Conservation (phyloP, 2,329 filamentous ascomycete species). For the Lachnellula cervina region DNA sequence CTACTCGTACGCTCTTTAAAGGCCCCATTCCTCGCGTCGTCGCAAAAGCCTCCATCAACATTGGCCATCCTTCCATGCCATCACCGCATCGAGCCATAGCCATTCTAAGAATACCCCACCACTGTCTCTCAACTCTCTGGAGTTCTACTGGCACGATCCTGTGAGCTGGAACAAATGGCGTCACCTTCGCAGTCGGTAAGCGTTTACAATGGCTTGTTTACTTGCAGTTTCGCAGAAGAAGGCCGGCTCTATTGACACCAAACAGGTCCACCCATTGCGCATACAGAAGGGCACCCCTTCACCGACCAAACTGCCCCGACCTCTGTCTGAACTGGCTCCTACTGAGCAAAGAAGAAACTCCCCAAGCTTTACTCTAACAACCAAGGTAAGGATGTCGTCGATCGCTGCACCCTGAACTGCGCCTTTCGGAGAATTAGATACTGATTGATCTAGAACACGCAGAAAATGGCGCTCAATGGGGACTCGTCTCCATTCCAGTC, state of each 20-base stretch:
- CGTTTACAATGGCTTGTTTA: slow-evolving; percentile 8
- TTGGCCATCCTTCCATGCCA: slow-evolving; percentile 15
- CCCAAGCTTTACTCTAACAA: slow-evolving; percentile 75
- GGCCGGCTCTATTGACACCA: not conserved
- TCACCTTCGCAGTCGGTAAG: slow-evolving; percentile 27
- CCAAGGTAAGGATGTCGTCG: slow-evolving; percentile 52
- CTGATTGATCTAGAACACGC: slow-evolving; percentile 27
- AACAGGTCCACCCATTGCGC: slow-evolving; percentile 69
- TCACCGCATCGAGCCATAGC: slow-evolving; percentile 10
- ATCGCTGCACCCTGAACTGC: slow-evolving; percentile 9
- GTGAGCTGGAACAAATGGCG: slow-evolving; percentile 15
- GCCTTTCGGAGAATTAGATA: slow-evolving; percentile 23
- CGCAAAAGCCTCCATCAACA: slow-evolving; percentile 11
- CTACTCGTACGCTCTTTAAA: not conserved
- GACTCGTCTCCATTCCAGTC: slow-evolving; percentile 83
- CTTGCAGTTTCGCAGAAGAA: not conserved
- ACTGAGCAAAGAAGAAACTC: slow-evolving; percentile 86
- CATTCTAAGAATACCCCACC: slow-evolving; percentile 4
- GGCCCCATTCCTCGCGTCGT: slow-evolving; percentile 21
- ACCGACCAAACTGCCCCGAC: slow-evolving; percentile 63
- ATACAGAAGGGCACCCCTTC: slow-evolving; percentile 68
- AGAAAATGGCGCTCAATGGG: slow-evolving; percentile 65
- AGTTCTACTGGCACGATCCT: not conserved
- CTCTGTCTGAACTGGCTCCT: slow-evolving; percentile 84
- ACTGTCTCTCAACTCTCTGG: not conserved